These are phyloP conservation scores for Neurospora sp. DNA, from an alignment of 495 filamentous ascomycete genomes.

Conservation along the genomic window DNA sequence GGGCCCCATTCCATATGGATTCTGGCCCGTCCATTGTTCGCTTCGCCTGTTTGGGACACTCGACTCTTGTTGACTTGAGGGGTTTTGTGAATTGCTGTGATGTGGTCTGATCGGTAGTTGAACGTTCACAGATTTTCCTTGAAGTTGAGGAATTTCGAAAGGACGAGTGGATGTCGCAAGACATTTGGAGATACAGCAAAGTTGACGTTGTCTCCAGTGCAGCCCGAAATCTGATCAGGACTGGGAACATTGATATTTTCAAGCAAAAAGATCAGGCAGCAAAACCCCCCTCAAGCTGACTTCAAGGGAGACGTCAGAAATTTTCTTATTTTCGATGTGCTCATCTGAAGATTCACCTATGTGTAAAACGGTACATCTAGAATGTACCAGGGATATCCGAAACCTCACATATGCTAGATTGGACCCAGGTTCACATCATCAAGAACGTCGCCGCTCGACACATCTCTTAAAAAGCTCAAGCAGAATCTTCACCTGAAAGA, in stretches of 20 bases:
- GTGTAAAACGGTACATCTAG: not conserved
- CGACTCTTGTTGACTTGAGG: not conserved
- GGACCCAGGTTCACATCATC: not conserved
- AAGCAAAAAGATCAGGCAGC: not conserved
- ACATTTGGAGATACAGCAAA: not conserved
- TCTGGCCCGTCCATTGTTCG: not conserved
- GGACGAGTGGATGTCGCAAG: not conserved
- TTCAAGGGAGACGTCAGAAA: not conserved
- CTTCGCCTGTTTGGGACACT: not conserved
- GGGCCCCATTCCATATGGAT: not conserved
- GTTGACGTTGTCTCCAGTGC: not conserved
- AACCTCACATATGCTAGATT: not conserved
- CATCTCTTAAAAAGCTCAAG: not conserved
- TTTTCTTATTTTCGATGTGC: not conserved
- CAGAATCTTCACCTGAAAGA: not conserved
- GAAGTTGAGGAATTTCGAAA: not conserved
- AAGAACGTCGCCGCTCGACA: not conserved
- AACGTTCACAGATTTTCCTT: not conserved
- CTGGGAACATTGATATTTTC: not conserved
- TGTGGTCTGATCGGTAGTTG: not conserved
- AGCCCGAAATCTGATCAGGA: not conserved
- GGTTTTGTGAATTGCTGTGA: not conserved
- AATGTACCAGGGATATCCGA: not conserved
- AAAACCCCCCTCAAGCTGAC: not conserved
- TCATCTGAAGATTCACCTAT: not conserved